A percentile compares a stretch with the other conserved stretches of the same genome.
Evolutionary conservation across 2,329 filamentous ascomycete genomes (phyloP).

Genomic region (Alternaria viburni): DNA sequence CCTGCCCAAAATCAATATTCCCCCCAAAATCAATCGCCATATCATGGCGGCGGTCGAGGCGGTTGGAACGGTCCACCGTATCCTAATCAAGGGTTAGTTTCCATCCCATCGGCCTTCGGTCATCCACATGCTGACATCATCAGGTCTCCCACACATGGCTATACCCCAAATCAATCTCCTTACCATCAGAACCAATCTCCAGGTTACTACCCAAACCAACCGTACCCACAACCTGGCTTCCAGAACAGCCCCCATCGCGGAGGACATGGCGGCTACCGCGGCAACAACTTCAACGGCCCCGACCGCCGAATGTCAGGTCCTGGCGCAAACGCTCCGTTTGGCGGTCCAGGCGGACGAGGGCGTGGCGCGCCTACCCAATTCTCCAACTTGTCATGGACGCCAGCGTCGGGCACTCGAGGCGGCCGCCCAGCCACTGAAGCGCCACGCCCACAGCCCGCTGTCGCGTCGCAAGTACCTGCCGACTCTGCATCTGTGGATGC

Average conservation of each 20-base stretch:
- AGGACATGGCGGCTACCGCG: constrained; percentile 62
- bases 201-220: constrained; percentile 59
- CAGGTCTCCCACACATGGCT: constrained; percentile 59
- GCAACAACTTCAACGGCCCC: constrained; percentile 55
- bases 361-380: constrained; percentile 60
- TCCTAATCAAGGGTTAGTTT: constrained; percentile 58
- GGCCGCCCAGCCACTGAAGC: constrained; percentile 53
- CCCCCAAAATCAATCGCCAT: constrained; percentile 67
- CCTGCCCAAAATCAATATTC: constrained; percentile 65
- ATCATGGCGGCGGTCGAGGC: constrained; percentile 60
- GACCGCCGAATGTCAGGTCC: constrained; percentile 56
- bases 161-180: constrained; percentile 62
- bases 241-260: constrained; percentile 59
- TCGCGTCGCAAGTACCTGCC: constrained; percentile 15
- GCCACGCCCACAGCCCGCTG: constrained; percentile 34
- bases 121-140: constrained; percentile 31
- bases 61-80: constrained; percentile 58
- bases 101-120: background rate
- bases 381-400: constrained; percentile 75
- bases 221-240: constrained; percentile 63
- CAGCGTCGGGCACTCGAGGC: constrained; percentile 61
- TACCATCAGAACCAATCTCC: constrained; percentile 54
- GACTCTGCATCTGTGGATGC: constrained; percentile 55
- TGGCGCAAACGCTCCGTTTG: constrained; percentile 50
- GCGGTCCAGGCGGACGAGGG: constrained; percentile 57